These are phyloP conservation scores for Xylaria grammica DNA, from an alignment of 495 filamentous ascomycete genomes.

Conservation along the genomic window DNA sequence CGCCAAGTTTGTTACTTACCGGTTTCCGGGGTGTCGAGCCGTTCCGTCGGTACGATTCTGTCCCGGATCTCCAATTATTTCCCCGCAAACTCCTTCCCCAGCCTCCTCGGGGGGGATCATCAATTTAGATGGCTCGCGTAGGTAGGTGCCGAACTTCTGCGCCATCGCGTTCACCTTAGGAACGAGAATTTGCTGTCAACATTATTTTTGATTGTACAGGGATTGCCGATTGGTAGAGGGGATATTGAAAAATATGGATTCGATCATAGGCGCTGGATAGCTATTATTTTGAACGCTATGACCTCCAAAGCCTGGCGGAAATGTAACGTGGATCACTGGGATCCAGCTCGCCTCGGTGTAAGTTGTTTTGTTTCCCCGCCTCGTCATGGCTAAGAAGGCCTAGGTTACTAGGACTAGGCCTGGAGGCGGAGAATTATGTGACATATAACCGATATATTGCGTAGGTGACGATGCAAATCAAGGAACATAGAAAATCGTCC, in stretches of 20 bases:
- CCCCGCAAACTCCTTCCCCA: conserved; percentile 20
- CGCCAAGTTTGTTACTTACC: conserved; percentile 30
- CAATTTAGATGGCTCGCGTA: too few relatives aligned
- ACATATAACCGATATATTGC: conserved; percentile 5
- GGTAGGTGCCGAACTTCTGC: too few relatives aligned
- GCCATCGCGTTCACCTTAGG: too few relatives aligned
- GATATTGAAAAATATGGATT: too few relatives aligned
- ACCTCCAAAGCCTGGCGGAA: neutral
- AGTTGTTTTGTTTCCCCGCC: conserved; percentile 9
- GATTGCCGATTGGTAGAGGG: too few relatives aligned
- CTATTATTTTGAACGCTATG: neutral
- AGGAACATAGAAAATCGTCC: neutral
- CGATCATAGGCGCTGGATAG: neutral
- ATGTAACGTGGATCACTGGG: neutral
- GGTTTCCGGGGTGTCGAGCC: conserved; percentile 6
- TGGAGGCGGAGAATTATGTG: conserved; percentile 4
- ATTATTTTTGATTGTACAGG: too few relatives aligned
- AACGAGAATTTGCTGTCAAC: too few relatives aligned
- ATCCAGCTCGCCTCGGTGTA: neutral
- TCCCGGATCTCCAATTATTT: conserved; percentile 29
- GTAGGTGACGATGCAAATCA: neutral
- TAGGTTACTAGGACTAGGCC: neutral
- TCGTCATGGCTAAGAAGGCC: conserved; percentile 7
- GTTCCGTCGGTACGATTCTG: conserved; percentile 33
- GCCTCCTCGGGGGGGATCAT: neutral